A percentile compares a stretch with the other conserved stretches of the same genome.
phyloP scores from a whole-genome alignment of 2,329 filamentous ascomycete genomes.

The Pseudogymnoascus sp. region DNA sequence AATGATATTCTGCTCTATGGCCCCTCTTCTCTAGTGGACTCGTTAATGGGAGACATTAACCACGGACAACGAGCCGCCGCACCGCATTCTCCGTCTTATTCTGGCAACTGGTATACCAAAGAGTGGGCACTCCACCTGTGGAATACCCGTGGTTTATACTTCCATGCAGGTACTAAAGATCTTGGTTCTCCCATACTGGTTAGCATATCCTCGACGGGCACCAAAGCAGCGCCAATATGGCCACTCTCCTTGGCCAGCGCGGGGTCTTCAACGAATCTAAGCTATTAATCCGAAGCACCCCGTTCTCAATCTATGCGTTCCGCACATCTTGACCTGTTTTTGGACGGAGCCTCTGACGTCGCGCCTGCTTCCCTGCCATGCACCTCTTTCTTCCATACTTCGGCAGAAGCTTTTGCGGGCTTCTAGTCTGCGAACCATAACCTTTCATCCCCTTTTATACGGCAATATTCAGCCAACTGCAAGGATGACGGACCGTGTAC shows the following conservation, averaged over 20 bases:
- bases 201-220: constrained; percentile 1
- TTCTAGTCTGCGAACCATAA: neutral
- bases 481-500: constrained; percentile 1
- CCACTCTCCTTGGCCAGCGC: neutral
- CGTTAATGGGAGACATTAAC: neutral
- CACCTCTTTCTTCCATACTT: constrained; percentile 1
- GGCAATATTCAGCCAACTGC: neutral
- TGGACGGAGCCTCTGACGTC: neutral
- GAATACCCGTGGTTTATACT: neutral
- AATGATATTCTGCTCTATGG: neutral
- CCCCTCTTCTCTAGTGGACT: neutral
- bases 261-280: neutral
- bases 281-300: constrained; percentile 1
- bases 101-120: neutral
- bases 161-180: constrained; percentile 1
- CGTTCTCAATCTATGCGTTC: neutral
- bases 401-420: constrained; percentile 2
- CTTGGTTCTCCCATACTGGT: neutral
- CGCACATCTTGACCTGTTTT: neutral
- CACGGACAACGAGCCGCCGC: constrained; percentile 2
- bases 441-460: neutral
- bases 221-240: neutral
- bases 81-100: constrained; percentile 2
- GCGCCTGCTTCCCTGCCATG: neutral
- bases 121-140: neutral